Conservation (phyloP, 1,139 yeast genomes). For the Trichomonascaceae sp. region DNA sequence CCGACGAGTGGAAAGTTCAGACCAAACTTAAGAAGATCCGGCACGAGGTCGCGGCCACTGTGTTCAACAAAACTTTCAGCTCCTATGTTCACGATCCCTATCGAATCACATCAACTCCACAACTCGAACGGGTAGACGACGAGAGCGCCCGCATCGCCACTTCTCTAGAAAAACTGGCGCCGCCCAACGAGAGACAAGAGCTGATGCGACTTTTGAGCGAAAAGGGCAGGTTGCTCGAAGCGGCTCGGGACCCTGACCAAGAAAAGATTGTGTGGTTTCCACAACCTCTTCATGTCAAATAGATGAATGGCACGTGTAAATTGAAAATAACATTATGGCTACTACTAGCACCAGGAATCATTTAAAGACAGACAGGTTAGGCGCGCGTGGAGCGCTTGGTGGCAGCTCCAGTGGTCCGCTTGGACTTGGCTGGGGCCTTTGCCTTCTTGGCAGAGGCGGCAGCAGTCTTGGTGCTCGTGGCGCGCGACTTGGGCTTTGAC, state of each 20-base stretch:
- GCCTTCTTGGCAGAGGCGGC: neutral
- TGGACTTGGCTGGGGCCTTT: constrained; percentile 7
- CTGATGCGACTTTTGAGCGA: constrained; percentile 15
- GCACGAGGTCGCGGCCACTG: constrained; percentile 3
- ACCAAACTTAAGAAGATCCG: constrained; percentile 9
- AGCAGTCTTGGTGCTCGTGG: constrained; percentile 20
- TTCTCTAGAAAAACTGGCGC: constrained; percentile 14
- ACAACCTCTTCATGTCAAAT: constrained; percentile 1
- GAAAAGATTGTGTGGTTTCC: constrained; percentile 14
- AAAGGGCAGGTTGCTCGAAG: constrained; percentile 11
- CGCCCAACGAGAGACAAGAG: constrained; percentile 19
- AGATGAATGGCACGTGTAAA: too few species aligned
- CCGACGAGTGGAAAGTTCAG: constrained; percentile 12
- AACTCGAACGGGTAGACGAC: constrained; percentile 14
- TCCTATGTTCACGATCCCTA: constrained; percentile 7
- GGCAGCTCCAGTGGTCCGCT: constrained; percentile 20
- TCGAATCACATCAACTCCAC: constrained; percentile 16
- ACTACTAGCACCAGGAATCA: too few species aligned
- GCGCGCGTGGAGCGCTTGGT: too few species aligned
- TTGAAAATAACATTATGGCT: too few species aligned
- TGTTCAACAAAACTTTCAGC: constrained; percentile 9
- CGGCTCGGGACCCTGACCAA: constrained; percentile 6
- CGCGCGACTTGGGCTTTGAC: constrained; percentile 14
- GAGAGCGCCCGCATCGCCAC: constrained; percentile 9
- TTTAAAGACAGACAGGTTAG: too few species aligned